These are phyloP conservation scores for Kazachstania psychrophila DNA, from an alignment of 805 yeast genomes.

Conservation along the genomic window DNA sequence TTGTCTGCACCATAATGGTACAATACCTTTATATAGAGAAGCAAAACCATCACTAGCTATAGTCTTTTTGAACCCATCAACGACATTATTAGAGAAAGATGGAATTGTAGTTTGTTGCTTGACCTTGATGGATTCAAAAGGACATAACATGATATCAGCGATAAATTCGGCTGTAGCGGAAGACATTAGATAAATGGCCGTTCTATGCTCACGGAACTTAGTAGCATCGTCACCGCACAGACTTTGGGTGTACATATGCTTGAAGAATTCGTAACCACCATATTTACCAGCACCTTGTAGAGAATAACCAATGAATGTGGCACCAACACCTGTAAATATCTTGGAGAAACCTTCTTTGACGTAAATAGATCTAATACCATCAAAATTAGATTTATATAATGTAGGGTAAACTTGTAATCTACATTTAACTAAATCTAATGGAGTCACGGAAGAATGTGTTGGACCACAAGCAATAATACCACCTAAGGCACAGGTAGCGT, in stretches of 20 bases:
- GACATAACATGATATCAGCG: constrained; percentile 86
- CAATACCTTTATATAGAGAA: constrained; percentile 79
- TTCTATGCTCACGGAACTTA: constrained; percentile 51
- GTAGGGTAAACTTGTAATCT: constrained; percentile 78
- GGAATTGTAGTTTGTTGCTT: constrained; percentile 90
- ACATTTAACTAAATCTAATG: constrained; percentile 87
- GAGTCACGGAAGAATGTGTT: constrained; percentile 88
- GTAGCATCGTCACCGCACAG: constrained; percentile 56
- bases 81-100: constrained; percentile 57
- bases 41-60: constrained; percentile 59
- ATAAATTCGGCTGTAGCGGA: constrained; percentile 91
- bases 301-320: constrained; percentile 87
- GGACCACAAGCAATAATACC: constrained; percentile 88
- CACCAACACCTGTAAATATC: constrained; percentile 81
- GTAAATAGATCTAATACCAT: constrained; percentile 73
- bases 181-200: constrained; percentile 69
- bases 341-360: constrained; percentile 66
- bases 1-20: constrained; percentile 93
- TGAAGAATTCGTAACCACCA: constrained; percentile 89
- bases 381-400: constrained; percentile 65
- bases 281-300: constrained; percentile 96
- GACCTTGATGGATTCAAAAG: constrained; percentile 91
- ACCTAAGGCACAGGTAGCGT: constrained; percentile 45
- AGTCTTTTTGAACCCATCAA: constrained; percentile 60
- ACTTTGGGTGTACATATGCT: constrained; percentile 57